Evolutionary conservation across 805 yeast species (phyloP).

Genomic region (Cyberlindnera euphorbiae): DNA sequence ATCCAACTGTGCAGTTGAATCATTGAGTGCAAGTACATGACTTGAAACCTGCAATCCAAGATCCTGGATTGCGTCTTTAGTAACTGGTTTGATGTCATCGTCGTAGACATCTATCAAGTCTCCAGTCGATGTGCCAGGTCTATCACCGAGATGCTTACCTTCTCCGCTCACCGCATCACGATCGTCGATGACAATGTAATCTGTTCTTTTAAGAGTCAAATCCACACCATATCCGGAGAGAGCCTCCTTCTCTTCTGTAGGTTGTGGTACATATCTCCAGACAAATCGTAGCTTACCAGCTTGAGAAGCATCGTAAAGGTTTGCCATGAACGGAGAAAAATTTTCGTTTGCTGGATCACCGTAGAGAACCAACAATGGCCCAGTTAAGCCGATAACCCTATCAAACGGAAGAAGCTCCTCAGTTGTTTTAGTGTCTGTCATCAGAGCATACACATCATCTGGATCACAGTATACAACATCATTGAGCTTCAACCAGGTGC

Average conservation of each 20-base stretch:
- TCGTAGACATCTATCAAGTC: constrained; percentile 19
- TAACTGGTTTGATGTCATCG: constrained; percentile 30
- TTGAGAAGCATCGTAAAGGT: constrained; percentile 53
- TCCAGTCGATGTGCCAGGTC: no score
- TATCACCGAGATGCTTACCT: neutral
- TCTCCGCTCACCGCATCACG: constrained; percentile 28
- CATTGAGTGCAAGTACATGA: constrained; percentile 19
- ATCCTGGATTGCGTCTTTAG: constrained; percentile 29
- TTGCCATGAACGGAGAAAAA: constrained; percentile 53
- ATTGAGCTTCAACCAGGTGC: constrained; percentile 49
- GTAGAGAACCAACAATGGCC: constrained; percentile 59
- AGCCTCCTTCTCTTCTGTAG: constrained; percentile 21
- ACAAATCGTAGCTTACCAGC: constrained; percentile 66
- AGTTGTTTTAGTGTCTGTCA: constrained; percentile 36
- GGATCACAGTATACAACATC: constrained; percentile 56
- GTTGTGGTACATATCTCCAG: constrained; percentile 62
- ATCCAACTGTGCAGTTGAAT: constrained; percentile 30
- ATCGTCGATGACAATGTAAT: constrained; percentile 62
- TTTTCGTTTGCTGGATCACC: constrained; percentile 51
- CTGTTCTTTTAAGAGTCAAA: constrained; percentile 59
- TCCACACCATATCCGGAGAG: constrained; percentile 66
- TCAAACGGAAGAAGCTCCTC: constrained; percentile 45
- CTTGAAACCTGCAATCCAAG: constrained; percentile 40
- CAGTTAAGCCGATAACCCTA: constrained; percentile 51
- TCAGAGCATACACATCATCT: constrained; percentile 76